Conservation (phyloP, 805 yeast genomes). For the Yarrowia phangngaensis region DNA sequence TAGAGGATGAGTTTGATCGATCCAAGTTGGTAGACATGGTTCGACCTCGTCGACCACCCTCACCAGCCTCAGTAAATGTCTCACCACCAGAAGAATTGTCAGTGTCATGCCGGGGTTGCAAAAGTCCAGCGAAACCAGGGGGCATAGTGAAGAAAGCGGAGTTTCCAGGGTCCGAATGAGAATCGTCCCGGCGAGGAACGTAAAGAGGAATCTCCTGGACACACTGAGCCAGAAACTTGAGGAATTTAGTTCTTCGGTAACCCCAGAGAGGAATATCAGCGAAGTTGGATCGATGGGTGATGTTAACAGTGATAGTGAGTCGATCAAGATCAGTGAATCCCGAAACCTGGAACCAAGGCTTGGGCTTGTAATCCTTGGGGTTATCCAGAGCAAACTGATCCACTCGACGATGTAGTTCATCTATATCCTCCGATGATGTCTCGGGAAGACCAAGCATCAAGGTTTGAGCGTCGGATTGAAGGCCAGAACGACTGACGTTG, state of each 20-base stretch:
- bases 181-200: conserved; percentile 40
- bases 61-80: conserved; percentile 2
- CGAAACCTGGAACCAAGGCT: conserved; percentile 37
- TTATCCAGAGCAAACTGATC: conserved; percentile 37
- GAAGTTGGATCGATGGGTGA: conserved; percentile 37
- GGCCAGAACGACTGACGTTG: conserved; percentile 41
- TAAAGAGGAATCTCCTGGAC: conserved; percentile 39
- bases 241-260: conserved; percentile 36
- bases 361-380: conserved; percentile 40
- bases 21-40: conserved; percentile 3
- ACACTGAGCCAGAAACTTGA: conserved; percentile 37
- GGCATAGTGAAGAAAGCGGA: conserved; percentile 33
- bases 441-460: conserved; percentile 40
- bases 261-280: conserved; percentile 38
- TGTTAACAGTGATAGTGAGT: conserved; percentile 34
- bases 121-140: conserved; percentile 10
- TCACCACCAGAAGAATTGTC: conserved; percentile 13
- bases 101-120: conserved; percentile 8
- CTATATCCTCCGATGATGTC: conserved; percentile 40
- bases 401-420: conserved; percentile 35
- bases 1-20: conserved; percentile 1
- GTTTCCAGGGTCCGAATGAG: conserved; percentile 37
- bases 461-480: conserved; percentile 33
- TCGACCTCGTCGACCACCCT: conserved; percentile 2
- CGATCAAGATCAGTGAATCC: conserved; percentile 40